Evolutionary conservation across 805 yeast genomes (phyloP).

Genomic region (Brettanomyces sp.): DNA sequence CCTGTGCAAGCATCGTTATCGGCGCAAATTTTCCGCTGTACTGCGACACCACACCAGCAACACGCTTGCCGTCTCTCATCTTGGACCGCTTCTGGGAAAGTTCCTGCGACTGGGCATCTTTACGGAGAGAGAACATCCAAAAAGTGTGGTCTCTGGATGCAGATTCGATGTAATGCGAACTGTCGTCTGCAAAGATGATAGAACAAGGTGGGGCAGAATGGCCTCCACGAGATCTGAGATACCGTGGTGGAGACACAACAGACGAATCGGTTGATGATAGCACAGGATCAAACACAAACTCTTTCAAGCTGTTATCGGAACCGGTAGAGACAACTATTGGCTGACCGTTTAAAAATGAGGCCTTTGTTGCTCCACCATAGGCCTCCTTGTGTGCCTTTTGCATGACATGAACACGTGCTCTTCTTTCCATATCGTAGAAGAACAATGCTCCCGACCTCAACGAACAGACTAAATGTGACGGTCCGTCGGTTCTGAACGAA

Average conservation of each 20-base stretch:
- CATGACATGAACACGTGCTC: constrained; percentile 66
- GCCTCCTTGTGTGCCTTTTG: constrained; percentile 63
- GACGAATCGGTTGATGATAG: constrained; percentile 53
- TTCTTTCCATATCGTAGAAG: constrained; percentile 72
- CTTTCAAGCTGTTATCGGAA: constrained; percentile 82
- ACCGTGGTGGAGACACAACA: constrained; percentile 82
- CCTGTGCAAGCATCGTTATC: constrained; percentile 58
- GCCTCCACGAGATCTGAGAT: constrained; percentile 92
- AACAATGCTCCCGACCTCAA: constrained; percentile 72
- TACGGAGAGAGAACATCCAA: constrained; percentile 88
- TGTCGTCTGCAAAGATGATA: constrained; percentile 63
- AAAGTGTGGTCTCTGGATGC: constrained; percentile 80
- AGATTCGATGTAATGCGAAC: constrained; percentile 74
- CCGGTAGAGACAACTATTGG: constrained; percentile 85
- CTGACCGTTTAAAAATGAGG: constrained; percentile 78
- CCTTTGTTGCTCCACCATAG: constrained; percentile 70
- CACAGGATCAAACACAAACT: constrained; percentile 89
- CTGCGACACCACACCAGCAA: constrained; percentile 45
- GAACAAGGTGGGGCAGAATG: constrained; percentile 83
- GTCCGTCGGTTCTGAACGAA: constrained; percentile 88
- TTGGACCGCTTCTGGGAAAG: constrained; percentile 63
- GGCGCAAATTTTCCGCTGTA: constrained; percentile 71
- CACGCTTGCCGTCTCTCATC: constrained; percentile 35
- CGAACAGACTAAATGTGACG: constrained; percentile 74
- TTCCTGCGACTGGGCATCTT: constrained; percentile 94